These are phyloP conservation scores for Mycocentrospora acerina DNA, from an alignment of 2,329 filamentous ascomycete species.

Conservation along the genomic window DNA sequence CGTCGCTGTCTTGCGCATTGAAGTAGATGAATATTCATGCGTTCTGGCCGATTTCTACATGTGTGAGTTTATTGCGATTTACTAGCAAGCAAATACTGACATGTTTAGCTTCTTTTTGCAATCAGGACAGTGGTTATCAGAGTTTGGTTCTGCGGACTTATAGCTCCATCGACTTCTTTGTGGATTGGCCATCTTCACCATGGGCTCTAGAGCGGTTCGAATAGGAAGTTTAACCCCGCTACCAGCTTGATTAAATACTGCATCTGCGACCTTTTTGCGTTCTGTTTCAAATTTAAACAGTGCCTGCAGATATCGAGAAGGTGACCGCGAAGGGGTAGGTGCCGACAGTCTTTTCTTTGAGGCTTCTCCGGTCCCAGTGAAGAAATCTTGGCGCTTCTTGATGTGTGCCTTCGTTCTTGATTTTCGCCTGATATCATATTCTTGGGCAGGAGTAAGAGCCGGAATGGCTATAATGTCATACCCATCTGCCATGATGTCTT, in stretches of 20 bases:
- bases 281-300: constrained; percentile 3
- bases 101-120: background rate
- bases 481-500: no score
- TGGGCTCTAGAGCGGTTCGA: background rate
- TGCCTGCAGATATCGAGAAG: constrained; percentile 4
- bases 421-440: background rate
- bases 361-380: no score
- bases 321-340: background rate
- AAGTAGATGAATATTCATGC: background rate
- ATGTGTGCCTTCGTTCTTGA: background rate
- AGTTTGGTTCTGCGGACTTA: background rate
- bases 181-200: background rate
- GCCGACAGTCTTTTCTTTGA: no score
- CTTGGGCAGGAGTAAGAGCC: no score
- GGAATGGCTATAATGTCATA: no score
- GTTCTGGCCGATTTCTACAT: background rate
- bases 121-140: background rate
- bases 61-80: background rate
- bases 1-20: background rate
- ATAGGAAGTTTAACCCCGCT: no score
- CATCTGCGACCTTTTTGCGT: background rate
- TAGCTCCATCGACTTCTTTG: background rate
- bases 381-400: no score
- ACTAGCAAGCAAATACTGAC: background rate
- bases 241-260: no score